Evolutionary conservation across 2,329 filamentous ascomycete species (phyloP).

Genomic region (Aspergillus oerlinghausenensis): DNA sequence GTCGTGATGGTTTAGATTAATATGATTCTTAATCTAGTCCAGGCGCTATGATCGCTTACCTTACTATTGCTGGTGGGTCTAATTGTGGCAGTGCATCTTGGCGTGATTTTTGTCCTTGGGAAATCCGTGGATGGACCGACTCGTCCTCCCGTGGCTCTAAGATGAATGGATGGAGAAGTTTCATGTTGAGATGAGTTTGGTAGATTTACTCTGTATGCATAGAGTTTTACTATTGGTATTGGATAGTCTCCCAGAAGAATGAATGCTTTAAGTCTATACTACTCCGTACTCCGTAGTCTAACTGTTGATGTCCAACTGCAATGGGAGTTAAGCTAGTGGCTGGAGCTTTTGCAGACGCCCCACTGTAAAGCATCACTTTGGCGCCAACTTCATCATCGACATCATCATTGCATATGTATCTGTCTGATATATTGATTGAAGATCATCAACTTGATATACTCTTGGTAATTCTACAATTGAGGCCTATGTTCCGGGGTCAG

Average conservation of each 20-base stretch:
- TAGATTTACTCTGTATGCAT: too few species aligned
- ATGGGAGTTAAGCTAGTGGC: not conserved
- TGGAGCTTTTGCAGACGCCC: not conserved
- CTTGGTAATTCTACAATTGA: not conserved
- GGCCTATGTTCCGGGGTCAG: not conserved
- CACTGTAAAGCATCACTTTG: not conserved
- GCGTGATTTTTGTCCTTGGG: not conserved
- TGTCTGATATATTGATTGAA: not conserved
- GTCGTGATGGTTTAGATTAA: not conserved
- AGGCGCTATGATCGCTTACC: not conserved
- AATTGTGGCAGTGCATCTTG: not conserved
- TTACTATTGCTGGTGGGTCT: not conserved
- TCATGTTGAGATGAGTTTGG: too few species aligned
- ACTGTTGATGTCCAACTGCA: not conserved
- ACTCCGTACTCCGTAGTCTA: too few species aligned
- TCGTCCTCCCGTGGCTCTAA: not conserved
- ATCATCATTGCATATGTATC: not conserved
- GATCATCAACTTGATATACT: too few species aligned
- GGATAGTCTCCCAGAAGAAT: too few species aligned
- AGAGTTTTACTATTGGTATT: too few species aligned
- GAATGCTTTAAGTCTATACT: too few species aligned
- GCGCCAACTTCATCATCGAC: not conserved
- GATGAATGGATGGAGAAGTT: not conserved
- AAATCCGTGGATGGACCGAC: not conserved
- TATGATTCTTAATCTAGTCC: not conserved